Evolutionary conservation across 1,284 basidiomycete species (phyloP), one percentile per base, ranked within the genome.

Genomic region (Peniophora sp.): DNA sequence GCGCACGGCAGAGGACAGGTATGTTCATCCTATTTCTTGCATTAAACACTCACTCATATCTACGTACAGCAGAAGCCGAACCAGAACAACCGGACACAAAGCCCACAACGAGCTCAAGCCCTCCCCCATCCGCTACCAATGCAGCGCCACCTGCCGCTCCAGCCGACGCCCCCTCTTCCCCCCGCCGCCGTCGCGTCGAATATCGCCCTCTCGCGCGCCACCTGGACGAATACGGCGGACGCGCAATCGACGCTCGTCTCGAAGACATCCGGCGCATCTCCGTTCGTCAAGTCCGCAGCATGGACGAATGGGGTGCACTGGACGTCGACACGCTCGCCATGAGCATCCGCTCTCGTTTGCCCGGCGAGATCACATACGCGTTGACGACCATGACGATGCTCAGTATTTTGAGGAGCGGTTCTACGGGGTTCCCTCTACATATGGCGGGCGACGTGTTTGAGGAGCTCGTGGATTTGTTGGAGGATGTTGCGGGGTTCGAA

Each of bases 321-420:
- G 94, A 98, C 59, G 83, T 98, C 49, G 91, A 95, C 62, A 83
- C 83, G 8, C 73, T 99, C 49, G 86, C 85, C 36, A 86, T 99
- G 85, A 92, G 91, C 27, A 69, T 99, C 48, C 85, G 93, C 36
- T 96, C 91, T 34, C 76, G 95, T 36, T 69, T 98, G 39, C 79
- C 85, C 2, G 76, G 78, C 43, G 95, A 99, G 64, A 70, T 97
- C 43, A 85, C 92, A 2, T 98, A 96, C 64, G 92, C 89, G 3
- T 70, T 99, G 58, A 93, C 93, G 23, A 91, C 91, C 1, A 75
- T 98, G 57, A 85, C 85, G n/a, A 74, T 97, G 61, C 72, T 99
- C 51, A 87, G 88, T 2, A 83, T 87, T 3, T 81, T 89, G 77
- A 78, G 81, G 24, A 41, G 19, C 38, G 79, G 81, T 45, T 70